Base-by-base conservation (phyloP, 345 rosid species). In the Citrus hindsii region DNA sequence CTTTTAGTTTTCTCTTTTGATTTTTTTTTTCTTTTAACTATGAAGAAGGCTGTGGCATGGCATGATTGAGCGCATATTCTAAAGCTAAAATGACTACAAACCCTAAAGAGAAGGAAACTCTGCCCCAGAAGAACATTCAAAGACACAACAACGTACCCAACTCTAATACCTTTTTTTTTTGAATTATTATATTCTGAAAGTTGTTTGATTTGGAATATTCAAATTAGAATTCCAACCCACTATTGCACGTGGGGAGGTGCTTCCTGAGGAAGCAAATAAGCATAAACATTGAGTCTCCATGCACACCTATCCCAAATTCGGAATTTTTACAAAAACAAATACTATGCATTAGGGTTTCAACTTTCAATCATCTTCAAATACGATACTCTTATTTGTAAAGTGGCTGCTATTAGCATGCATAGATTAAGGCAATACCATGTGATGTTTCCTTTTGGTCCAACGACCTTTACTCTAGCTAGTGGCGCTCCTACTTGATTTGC, bases 181-280 rank as follows among this genome's bases (percentile, higher is more conserved):
- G 37, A 35, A 35, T 71, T 32, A 2, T 30, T 21, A n/a, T n/a
- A 2, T 46, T 48, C n/a, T 69, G 59, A 38, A 76, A 70, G 77
- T 30, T 22, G 25, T 46, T 69, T 6, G 48, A 72, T 13, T 68
- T 69, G 40, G 83, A 85, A 80, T 85, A 78, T 80, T 51, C 56
- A 51, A 16, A 51, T 51, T 51, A 16, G 21, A 51, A 51, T 18
- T 51, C 56, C 5, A 51, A 53, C n/a, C 58, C 58, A 18, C 22
- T 53, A 53, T 21, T 5, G 22, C 22, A 18, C 22, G 22, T 53
- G 58, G 56, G 21, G 56, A 51, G 0, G 7, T 18, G 56, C 56
- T 51, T 1, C 56, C 21, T 5, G 22, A 16, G 7, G 22, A 51
- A 51, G 56, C 10, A 51, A 9, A 18, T 51, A 18, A 51, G 5